Percentiles rank a stretch among this genome's conserved stretches.
These are phyloP conservation scores for Piromyces finnis DNA, from an alignment of 192 early-diverging fungal species.

Conservation along the genomic window DNA sequence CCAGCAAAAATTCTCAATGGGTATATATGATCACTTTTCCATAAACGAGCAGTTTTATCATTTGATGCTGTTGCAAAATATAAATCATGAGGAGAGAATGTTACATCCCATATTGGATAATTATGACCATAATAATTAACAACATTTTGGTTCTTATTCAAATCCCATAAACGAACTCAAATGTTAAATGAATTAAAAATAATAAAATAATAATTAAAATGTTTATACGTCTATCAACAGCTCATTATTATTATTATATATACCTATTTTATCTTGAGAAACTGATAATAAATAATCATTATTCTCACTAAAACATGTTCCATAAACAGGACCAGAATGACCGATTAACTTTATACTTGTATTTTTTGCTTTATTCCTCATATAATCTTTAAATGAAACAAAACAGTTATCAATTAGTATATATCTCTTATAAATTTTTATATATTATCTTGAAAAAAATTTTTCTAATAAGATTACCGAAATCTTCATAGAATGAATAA, in stretches of 20 bases:
- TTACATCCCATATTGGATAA: slow-evolving; percentile 90
- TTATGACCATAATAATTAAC: slow-evolving; percentile 93
- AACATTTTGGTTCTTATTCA: slow-evolving; percentile 72
- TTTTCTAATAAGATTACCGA: neutral
- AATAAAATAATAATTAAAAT: neutral
- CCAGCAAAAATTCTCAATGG: slow-evolving; percentile 96
- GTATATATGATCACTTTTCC: slow-evolving; percentile 92
- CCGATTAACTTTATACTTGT: slow-evolving; percentile 52
- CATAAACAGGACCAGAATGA: slow-evolving; percentile 84
- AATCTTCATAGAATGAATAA: neutral
- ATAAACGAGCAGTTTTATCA: slow-evolving; percentile 89
- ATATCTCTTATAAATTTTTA: no score
- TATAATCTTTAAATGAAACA: no score
- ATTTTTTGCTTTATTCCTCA: slow-evolving; percentile 34
- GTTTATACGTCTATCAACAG: no score
- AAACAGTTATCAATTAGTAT: no score
- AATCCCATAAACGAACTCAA: slow-evolving; percentile 83
- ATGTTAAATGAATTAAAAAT: slow-evolving; percentile 1
- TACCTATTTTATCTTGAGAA: slow-evolving; percentile 79
- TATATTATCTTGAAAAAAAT: no score
- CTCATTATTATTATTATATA: no score
- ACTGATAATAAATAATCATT: slow-evolving; percentile 64
- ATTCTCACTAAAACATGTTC: slow-evolving; percentile 66
- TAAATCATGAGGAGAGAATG: slow-evolving; percentile 71
- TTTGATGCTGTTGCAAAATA: slow-evolving; percentile 96